A percentile compares a stretch with the other conserved stretches of the same genome.
Conservation (phyloP, 192 early-diverging fungal genomes). For the Umbelopsis sp. region DNA sequence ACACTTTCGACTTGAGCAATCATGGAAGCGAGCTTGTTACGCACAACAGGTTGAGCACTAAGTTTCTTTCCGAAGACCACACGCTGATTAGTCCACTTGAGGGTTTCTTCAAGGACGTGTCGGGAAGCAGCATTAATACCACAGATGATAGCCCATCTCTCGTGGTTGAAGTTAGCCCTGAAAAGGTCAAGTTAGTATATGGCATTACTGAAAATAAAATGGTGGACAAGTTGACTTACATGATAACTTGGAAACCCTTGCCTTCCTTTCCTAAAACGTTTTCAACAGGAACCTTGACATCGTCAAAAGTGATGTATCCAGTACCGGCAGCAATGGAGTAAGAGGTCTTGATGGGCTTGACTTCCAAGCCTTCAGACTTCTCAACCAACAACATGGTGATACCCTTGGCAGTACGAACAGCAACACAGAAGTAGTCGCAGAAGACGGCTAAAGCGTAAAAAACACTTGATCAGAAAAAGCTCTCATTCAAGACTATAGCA, state of each 20-base stretch:
- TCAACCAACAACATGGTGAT: constrained; percentile 75
- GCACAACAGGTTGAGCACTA: constrained; percentile 73
- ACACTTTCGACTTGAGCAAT: constrained; percentile 51
- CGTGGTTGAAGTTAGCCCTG: constrained; percentile 70
- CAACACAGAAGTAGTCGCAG: constrained; percentile 43
- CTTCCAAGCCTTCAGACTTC: constrained; percentile 58
- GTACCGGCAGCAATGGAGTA: constrained; percentile 69
- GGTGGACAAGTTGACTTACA: constrained; percentile 30
- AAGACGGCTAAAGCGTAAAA: constrained; percentile 72
- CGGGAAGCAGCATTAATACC: constrained; percentile 44
- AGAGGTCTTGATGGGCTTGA: constrained; percentile 70
- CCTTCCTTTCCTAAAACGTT: constrained; percentile 71
- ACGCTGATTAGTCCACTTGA: constrained; percentile 75
- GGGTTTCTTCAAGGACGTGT: constrained; percentile 57
- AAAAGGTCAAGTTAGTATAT: too few species aligned
- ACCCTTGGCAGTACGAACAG: constrained; percentile 45
- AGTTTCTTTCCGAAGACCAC: constrained; percentile 73
- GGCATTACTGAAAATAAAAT: too few species aligned
- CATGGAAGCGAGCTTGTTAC: constrained; percentile 70
- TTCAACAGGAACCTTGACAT: constrained; percentile 76
- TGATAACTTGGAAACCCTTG: constrained; percentile 68
- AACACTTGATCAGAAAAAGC: constrained; percentile 54
- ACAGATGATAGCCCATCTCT: constrained; percentile 61
- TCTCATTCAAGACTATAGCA: constrained; percentile 60
- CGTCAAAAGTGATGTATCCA: constrained; percentile 62